Conservation (phyloP, 345 rosid genomes). For the Salix purpurea region DNA sequence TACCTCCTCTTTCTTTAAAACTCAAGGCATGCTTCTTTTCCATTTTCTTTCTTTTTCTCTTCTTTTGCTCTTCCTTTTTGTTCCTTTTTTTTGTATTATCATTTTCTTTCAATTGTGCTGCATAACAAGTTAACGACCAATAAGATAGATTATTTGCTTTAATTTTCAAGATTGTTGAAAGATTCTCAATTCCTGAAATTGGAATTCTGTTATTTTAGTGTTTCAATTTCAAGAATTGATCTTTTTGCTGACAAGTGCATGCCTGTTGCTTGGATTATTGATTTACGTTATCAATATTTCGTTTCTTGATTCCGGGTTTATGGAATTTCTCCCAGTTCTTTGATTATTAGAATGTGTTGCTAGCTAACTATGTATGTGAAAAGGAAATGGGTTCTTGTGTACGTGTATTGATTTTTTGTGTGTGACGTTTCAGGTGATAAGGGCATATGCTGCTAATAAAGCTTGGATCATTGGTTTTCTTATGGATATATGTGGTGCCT, state of each 20-base stretch:
- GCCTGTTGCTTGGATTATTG: neutral
- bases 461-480: conserved; percentile 81
- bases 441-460: conserved; percentile 72
- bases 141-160: neutral
- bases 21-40: conserved; percentile 50
- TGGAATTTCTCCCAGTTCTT: conserved; percentile 1
- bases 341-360: neutral
- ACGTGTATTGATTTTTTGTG: neutral
- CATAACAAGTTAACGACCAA: neutral
- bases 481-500: conserved; percentile 87
- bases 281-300: neutral
- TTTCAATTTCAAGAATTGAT: neutral
- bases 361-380: neutral
- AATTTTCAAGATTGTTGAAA: neutral
- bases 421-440: conserved; percentile 49
- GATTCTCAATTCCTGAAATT: neutral
- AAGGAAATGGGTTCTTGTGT: neutral
- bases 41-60: neutral
- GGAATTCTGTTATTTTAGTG: neutral
- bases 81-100: neutral
- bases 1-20: conserved; percentile 96
- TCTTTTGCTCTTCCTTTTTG: neutral
- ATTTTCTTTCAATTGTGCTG: neutral
- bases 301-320: neutral
- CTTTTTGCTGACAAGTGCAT: neutral